Percentiles rank a stretch among this genome's conserved stretches.
Conservation (phyloP, 1,139 yeast species). For the Blastobotrys serpentis region DNA sequence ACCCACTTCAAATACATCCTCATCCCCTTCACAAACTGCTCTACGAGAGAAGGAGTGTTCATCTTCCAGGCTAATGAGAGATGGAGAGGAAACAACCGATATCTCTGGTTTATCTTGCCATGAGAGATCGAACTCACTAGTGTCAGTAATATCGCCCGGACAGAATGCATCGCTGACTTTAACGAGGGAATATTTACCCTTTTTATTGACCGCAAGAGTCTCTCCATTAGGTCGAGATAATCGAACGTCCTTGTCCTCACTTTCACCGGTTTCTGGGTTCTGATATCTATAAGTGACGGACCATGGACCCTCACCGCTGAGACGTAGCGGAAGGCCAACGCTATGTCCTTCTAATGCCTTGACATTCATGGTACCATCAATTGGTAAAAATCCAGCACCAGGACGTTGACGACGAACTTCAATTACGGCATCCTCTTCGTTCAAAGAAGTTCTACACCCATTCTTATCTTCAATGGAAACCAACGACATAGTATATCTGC, state of each 20-base stretch:
- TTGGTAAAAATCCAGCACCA: slow-evolving; percentile 46
- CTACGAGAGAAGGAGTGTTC: slow-evolving; percentile 36
- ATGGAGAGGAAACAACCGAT: slow-evolving; percentile 39
- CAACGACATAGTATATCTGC: slow-evolving; percentile 62
- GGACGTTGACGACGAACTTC: slow-evolving; percentile 71
- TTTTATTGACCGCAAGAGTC: slow-evolving; percentile 46
- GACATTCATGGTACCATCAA: slow-evolving; percentile 35
- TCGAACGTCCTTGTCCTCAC: slow-evolving; percentile 18
- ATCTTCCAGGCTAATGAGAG: slow-evolving; percentile 22
- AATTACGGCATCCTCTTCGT: slow-evolving; percentile 56
- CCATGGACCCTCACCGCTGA: slow-evolving; percentile 53
- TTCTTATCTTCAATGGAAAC: slow-evolving; percentile 68
- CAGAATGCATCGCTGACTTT: slow-evolving; percentile 67
- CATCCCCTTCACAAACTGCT: slow-evolving; percentile 50
- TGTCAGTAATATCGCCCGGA: slow-evolving; percentile 51
- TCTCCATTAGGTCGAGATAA: slow-evolving; percentile 34
- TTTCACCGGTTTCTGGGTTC: slow-evolving; percentile 20
- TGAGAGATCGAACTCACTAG: slow-evolving; percentile 27
- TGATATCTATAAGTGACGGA: slow-evolving; percentile 43
- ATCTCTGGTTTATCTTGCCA: slow-evolving; percentile 57
- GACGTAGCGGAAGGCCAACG: slow-evolving; percentile 57
- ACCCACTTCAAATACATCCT: slow-evolving; percentile 50
- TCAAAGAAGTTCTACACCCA: slow-evolving; percentile 69
- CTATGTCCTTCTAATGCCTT: slow-evolving; percentile 53
- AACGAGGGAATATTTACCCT: slow-evolving; percentile 63